These are phyloP conservation scores for Trypanosoma mega DNA, from an alignment of 208 protist genomes.

Conservation along the genomic window DNA sequence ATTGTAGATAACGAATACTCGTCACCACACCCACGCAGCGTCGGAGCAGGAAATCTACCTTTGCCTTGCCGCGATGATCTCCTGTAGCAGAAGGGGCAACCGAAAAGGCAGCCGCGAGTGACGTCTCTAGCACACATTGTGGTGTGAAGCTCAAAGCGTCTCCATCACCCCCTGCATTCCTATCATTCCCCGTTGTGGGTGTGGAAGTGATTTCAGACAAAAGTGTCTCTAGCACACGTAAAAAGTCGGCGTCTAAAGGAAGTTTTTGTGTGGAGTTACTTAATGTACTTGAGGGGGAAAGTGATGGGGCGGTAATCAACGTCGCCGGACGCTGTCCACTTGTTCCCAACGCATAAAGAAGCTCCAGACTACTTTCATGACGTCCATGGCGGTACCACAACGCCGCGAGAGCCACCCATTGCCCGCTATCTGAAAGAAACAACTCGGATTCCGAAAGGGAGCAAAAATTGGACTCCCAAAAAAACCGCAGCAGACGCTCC, in stretches of 20 bases:
- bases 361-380: conserved; percentile 19
- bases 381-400: conserved; percentile 29
- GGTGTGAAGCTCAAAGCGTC: conserved; percentile 9
- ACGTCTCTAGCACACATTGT: conserved; percentile 10
- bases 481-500: conserved; percentile 45
- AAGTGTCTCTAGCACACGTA: conserved; percentile 5
- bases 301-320: too few relatives aligned
- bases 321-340: conserved; percentile 19
- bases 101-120: background rate
- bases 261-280: background rate
- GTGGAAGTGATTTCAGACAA: background rate
- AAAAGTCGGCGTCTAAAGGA: conserved; percentile 15
- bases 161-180: background rate
- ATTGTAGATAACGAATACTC: conserved; percentile 15
- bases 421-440: conserved; percentile 35
- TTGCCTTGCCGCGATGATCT: background rate
- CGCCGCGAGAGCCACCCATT: conserved; percentile 54
- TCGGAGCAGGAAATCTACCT: background rate
- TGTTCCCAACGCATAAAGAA: conserved; percentile 22
- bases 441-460: conserved; percentile 25
- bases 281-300: background rate
- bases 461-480: conserved; percentile 41
- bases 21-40: conserved; percentile 28
- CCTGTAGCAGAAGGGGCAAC: background rate
- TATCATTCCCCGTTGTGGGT: background rate